A percentile compares a stretch with the other conserved stretches of the same genome.
These are phyloP conservation scores for Xylariaceae sp. DNA, from an alignment of 2,329 filamentous ascomycete genomes.

Conservation along the genomic window DNA sequence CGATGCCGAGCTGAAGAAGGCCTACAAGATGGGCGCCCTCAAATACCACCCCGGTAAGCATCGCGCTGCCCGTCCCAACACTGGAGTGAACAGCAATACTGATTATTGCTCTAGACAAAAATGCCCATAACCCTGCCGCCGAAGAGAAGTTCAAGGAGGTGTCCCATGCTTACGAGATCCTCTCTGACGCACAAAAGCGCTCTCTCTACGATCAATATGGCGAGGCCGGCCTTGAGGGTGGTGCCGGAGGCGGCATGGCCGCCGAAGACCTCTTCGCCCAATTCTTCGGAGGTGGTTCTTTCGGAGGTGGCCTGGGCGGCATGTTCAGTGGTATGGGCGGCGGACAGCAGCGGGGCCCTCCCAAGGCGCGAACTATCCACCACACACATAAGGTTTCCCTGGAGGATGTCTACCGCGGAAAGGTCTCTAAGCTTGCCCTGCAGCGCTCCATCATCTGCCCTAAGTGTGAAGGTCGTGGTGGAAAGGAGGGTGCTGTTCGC, in stretches of 20 bases:
- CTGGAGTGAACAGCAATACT: not conserved
- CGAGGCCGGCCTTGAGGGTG: constrained; percentile 91
- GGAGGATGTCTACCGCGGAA: constrained; percentile 96
- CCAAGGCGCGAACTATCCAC: constrained; percentile 90
- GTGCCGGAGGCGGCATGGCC: constrained; percentile 80
- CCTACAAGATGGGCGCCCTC: constrained; percentile 77
- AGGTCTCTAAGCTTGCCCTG: constrained; percentile 93
- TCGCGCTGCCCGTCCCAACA: not conserved
- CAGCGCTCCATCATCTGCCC: constrained; percentile 97
- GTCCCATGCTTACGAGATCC: constrained; percentile 90
- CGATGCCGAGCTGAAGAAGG: constrained; percentile 86
- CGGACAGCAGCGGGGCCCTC: constrained; percentile 74
- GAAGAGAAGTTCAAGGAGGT: constrained; percentile 99
- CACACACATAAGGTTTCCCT: constrained; percentile 98
- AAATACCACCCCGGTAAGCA: constrained; percentile 78
- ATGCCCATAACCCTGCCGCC: constrained; percentile 85
- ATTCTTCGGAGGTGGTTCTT: constrained; percentile 80
- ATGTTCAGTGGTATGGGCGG: constrained; percentile 75
- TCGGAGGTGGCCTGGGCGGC: constrained; percentile 69
- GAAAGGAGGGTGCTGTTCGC: constrained; percentile 97
- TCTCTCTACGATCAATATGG: constrained; percentile 94
- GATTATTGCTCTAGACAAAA: constrained; percentile 68
- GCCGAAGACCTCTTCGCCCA: constrained; percentile 95
- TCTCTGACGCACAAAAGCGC: constrained; percentile 90
- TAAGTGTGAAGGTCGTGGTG: constrained; percentile 88